These are phyloP conservation scores for Calonectria honghensis DNA, from an alignment of 2,329 filamentous ascomycete species.

Conservation along the genomic window DNA sequence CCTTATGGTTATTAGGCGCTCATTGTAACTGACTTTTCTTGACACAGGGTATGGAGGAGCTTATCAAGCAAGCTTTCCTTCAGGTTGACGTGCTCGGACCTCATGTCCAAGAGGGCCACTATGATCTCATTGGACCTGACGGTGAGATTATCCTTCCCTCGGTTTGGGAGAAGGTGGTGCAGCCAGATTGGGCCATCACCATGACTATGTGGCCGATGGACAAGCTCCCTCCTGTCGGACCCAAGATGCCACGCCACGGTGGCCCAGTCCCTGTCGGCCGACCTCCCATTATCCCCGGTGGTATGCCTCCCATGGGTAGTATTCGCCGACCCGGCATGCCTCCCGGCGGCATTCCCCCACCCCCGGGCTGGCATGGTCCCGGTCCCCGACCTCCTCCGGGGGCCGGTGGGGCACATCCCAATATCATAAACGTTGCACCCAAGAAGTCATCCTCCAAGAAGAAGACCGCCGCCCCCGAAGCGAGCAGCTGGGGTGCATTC, in stretches of 20 bases:
- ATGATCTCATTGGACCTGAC: conserved; percentile 86
- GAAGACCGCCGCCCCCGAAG: conserved; percentile 31
- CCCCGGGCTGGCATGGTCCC: conserved; percentile 50
- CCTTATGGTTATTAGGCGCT: too few relatives aligned
- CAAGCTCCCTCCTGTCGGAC: conserved; percentile 58
- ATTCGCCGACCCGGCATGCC: conserved; percentile 29
- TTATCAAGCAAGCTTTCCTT: conserved; percentile 89
- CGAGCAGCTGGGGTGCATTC: conserved; percentile 50
- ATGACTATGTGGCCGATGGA: conserved; percentile 78
- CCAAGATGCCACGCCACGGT: conserved; percentile 47
- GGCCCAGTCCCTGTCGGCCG: conserved; percentile 42
- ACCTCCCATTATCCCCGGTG: conserved; percentile 38
- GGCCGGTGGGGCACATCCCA: conserved; percentile 35
- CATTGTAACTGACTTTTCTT: conserved; percentile 49
- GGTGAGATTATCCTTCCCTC: conserved; percentile 87
- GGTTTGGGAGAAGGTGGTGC: conserved; percentile 87
- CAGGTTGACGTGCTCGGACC: conserved; percentile 86
- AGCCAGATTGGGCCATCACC: conserved; percentile 78
- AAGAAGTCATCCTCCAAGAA: conserved; percentile 54
- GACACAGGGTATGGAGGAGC: conserved; percentile 85
- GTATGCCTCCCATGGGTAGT: conserved; percentile 38
- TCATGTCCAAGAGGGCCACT: conserved; percentile 86
- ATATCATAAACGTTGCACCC: conserved; percentile 50
- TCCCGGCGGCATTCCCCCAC: conserved; percentile 47
- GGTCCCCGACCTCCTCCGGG: conserved; percentile 26